These are phyloP conservation scores for Excoecaria agallocha DNA, from an alignment of 345 rosid genomes.

Conservation along the genomic window DNA sequence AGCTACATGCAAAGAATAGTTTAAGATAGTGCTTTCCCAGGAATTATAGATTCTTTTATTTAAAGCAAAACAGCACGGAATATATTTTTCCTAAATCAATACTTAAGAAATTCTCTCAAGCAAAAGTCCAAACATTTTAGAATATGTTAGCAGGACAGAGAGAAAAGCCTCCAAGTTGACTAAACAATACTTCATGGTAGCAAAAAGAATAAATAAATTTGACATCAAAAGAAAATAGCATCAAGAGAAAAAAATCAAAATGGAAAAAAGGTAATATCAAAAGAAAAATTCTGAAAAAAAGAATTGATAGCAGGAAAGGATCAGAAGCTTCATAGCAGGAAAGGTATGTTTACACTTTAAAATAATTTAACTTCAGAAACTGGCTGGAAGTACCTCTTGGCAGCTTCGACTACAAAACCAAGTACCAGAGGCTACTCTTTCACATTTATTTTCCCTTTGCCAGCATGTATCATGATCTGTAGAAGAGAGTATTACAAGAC, in stretches of 20 bases:
- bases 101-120: not conserved
- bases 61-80: not conserved
- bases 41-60: not conserved
- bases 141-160: not conserved
- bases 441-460: conserved; percentile 31
- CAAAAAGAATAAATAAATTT: not conserved
- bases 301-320: not conserved
- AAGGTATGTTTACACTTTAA: conserved; percentile 5
- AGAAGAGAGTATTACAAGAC: conserved; percentile 20
- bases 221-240: not conserved
- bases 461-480: conserved; percentile 76
- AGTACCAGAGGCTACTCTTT: conserved; percentile 44
- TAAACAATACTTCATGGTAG: not conserved
- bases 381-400: conserved; percentile 51
- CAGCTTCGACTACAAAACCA: conserved; percentile 73
- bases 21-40: not conserved
- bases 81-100: not conserved
- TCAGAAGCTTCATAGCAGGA: not conserved
- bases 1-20: not conserved
- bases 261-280: not conserved
- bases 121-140: not conserved
- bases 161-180: not conserved
- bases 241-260: not conserved
- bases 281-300: not conserved
- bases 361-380: not conserved